Conservation (phyloP, 2,329 filamentous ascomycete species). For the Emmonsiellopsis sp. region DNA sequence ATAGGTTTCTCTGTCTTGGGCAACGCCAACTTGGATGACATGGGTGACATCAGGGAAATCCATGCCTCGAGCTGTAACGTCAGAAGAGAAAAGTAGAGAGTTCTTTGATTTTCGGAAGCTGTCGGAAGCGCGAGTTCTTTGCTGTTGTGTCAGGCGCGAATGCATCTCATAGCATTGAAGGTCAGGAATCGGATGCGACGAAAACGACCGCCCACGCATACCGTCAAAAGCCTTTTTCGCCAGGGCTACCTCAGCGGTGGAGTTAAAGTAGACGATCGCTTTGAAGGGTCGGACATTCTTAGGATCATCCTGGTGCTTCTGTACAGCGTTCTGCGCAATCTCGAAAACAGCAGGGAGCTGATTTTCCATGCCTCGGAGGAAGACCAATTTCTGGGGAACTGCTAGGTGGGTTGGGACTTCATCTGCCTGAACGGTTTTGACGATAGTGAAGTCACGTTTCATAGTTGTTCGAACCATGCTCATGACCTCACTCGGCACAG, state of each 20-base stretch:
- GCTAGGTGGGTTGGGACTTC: constrained; percentile 77
- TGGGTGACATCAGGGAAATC: constrained; percentile 75
- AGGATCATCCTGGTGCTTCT: constrained; percentile 29
- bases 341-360: constrained; percentile 69
- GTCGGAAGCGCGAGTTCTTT: constrained; percentile 63
- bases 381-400: constrained; percentile 70
- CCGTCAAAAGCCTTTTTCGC: constrained; percentile 51
- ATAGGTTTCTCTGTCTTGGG: constrained; percentile 59
- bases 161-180: constrained; percentile 57
- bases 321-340: constrained; percentile 55
- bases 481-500: constrained; percentile 76
- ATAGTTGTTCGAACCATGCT: constrained; percentile 68
- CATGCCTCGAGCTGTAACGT: constrained; percentile 75
- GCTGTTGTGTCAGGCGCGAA: constrained; percentile 61
- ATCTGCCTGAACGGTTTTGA: constrained; percentile 76
- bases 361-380: constrained; percentile 63
- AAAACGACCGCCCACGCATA: constrained; percentile 27
- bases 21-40: constrained; percentile 63
- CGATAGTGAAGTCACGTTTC: constrained; percentile 75
- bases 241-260: constrained; percentile 62
- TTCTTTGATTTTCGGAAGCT: constrained; percentile 56
- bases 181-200: constrained; percentile 22
- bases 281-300: constrained; percentile 62
- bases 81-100: constrained; percentile 65
- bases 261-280: constrained; percentile 87